Base-by-base conservation (phyloP, 805 yeast genomes). In the Dipodascopsis uninucleata region DNA sequence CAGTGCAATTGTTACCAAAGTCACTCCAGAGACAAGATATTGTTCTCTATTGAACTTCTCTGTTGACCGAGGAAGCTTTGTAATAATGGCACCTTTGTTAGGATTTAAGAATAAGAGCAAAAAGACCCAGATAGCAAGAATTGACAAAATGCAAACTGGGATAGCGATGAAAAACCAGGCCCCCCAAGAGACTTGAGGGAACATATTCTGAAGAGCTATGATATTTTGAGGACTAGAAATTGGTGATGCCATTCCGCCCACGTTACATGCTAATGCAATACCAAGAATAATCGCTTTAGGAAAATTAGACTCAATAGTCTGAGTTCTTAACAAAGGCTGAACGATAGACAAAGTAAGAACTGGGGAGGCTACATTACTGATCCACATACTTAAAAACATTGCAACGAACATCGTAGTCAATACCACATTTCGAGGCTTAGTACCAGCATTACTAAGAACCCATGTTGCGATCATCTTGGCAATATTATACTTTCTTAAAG, bases 221-320 rank as follows among this genome's bases (percentile, higher is more conserved):
- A 90, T 85, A 64, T 90, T 90, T 62, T 90, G 98, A 1, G 98
- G 98, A 2, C 96, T 86, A 1, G 97, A 89, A 60, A 90, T 90
- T 5, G 98, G 98, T 3, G 96, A 86, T 0, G 96, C 83, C 95
- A 89, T 90, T 54, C 98, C 98, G 18, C 96, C 97, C 37, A 90
- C 71, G 61, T 90, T 87, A 5, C 95, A 83, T 1, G 97, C 94
- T 45, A 90, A 69, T 0, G 97, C 97, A 56, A 90, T 84, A 34
- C 97, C 97, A 36, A 90, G 67, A 39, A 90, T 83, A 57, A 90
- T 71, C 1, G 95, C 87, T 61, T 85, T 82, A 5, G 85, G 85
- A 58, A 87, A 86, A 3, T 79, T 74, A 18, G 89, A 81, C 9
- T 79, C 79, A 38, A 83, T 78, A 17, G 95, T 94, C 33, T 89